These are phyloP conservation scores for Simmondsia chinensis DNA, from an alignment of 148 eudicot species.

Conservation along the genomic window DNA sequence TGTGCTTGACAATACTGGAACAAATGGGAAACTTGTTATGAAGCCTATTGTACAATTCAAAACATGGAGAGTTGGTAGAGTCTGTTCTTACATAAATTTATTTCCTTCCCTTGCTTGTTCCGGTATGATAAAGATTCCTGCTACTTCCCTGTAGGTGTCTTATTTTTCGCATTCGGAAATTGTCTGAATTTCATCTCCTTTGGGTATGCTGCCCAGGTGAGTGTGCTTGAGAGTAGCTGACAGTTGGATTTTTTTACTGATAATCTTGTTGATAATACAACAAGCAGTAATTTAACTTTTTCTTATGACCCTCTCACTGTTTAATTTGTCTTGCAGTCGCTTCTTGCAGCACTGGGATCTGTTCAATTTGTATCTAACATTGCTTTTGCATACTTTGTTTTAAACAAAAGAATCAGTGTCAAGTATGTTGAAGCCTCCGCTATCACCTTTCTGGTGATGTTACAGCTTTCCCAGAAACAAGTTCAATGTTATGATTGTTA, in stretches of 20 bases:
- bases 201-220: conserved; percentile 99
- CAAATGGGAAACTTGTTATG: conserved; percentile 48
- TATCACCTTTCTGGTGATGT: not conserved
- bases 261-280: not conserved
- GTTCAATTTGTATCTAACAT: conserved; percentile 93
- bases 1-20: conserved; percentile 39
- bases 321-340: conserved; percentile 51
- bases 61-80: conserved; percentile 89
- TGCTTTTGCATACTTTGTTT: conserved; percentile 75
- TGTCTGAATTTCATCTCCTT: conserved; percentile 91
- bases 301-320: no score
- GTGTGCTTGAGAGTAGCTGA: conserved; percentile 10
- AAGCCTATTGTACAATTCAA: conserved; percentile 88
- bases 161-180: conserved; percentile 86
- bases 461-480: not conserved
- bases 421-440: conserved; percentile 49
- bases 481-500: not conserved
- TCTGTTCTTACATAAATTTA: conserved; percentile 2
- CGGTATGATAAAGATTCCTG: conserved; percentile 6
- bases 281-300: not conserved
- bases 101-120: conserved; percentile 6
- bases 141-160: conserved; percentile 49
- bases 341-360: conserved; percentile 97
- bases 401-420: conserved; percentile 69
- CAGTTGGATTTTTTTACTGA: not conserved